A percentile compares a stretch with the other conserved stretches of the same genome.
Conservation (phyloP, 208 protist species). For the Wallacemonas collosoma region DNA sequence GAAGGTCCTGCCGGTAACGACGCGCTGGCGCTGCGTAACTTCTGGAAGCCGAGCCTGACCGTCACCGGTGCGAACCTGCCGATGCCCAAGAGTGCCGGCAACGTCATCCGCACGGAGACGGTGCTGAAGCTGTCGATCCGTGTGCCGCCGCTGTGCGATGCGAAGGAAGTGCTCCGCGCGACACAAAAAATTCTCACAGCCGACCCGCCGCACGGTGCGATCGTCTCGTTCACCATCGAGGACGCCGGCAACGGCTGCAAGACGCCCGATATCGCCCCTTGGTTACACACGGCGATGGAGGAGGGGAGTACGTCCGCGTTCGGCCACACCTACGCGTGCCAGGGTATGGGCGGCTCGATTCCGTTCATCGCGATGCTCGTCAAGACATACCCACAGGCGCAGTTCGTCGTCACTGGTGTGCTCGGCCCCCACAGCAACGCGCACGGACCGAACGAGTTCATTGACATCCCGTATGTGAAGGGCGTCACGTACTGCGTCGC, state of each 20-base stretch:
- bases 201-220: constrained; percentile 92
- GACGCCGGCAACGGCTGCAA: constrained; percentile 79
- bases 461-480: constrained; percentile 91
- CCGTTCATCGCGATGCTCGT: constrained; percentile 95
- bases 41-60: constrained; percentile 93
- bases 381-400: constrained; percentile 86
- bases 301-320: constrained; percentile 81
- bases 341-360: constrained; percentile 92
- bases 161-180: constrained; percentile 37
- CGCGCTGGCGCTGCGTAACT: constrained; percentile 85
- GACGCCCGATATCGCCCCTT: constrained; percentile 76
- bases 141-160: constrained; percentile 83
- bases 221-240: constrained; percentile 77
- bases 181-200: constrained; percentile 80
- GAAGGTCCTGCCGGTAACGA: constrained; percentile 40
- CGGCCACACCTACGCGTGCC: constrained; percentile 60
- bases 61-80: constrained; percentile 93
- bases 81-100: constrained; percentile 76
- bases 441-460: constrained; percentile 96
- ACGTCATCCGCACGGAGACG: constrained; percentile 92
- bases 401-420: constrained; percentile 95
- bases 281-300: constrained; percentile 72
- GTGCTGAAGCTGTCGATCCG: constrained; percentile 94
- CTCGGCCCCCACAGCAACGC: constrained; percentile 92
- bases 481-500: constrained; percentile 82